These are phyloP conservation scores for Rutstroemia sydowiana DNA, from an alignment of 2,329 filamentous ascomycete genomes.

Conservation along the genomic window DNA sequence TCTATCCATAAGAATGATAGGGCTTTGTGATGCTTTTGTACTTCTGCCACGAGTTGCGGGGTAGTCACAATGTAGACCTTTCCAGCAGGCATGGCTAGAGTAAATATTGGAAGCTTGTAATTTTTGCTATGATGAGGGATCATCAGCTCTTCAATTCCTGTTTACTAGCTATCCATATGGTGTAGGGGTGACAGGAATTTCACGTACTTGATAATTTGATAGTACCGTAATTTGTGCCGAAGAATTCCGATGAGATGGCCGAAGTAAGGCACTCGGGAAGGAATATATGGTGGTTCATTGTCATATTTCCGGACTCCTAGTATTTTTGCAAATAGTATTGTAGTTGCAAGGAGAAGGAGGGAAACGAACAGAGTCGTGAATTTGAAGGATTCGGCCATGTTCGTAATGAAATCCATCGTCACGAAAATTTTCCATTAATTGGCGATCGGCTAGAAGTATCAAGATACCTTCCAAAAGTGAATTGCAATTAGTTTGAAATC, in stretches of 20 bases:
- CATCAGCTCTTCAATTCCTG: too few relatives aligned
- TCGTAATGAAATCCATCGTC: too few relatives aligned
- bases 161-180: too few relatives aligned
- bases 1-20: neutral
- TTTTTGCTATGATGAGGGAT: too few relatives aligned
- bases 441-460: too few relatives aligned
- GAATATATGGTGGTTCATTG: neutral
- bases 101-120: neutral
- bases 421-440: too few relatives aligned
- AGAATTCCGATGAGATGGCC: neutral
- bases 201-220: neutral
- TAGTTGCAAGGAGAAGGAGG: too few relatives aligned
- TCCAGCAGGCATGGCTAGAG: neutral
- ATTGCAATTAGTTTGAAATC: too few relatives aligned
- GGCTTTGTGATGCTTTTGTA: neutral
- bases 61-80: neutral
- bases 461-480: too few relatives aligned
- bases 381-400: too few relatives aligned
- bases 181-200: too few relatives aligned
- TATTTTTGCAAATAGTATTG: neutral
- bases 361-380: too few relatives aligned
- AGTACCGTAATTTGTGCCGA: neutral
- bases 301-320: neutral
- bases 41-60: neutral
- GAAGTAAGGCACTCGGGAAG: neutral